Percentiles rank a stretch among this genome's conserved stretches.
These are phyloP conservation scores for Saksenaea vasiformis DNA, from an alignment of 371 early-diverging fungal species.

Conservation along the genomic window DNA sequence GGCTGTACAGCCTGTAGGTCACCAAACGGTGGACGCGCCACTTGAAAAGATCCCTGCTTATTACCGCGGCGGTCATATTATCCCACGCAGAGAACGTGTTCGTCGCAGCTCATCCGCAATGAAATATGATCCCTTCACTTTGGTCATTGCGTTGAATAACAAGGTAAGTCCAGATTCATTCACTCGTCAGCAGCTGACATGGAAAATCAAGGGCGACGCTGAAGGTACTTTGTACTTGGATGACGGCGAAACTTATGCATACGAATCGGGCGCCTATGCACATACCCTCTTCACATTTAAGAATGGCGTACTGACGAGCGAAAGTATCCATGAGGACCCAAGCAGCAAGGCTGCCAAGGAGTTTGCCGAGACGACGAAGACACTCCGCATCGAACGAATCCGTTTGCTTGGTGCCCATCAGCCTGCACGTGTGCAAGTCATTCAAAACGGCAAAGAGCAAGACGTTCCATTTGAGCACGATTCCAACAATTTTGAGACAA, in stretches of 20 bases:
- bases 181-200: neutral
- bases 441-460: conserved; percentile 6
- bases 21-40: conserved; percentile 61
- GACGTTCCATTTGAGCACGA: conserved; percentile 21
- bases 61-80: conserved; percentile 84
- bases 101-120: conserved; percentile 84
- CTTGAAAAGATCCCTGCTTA: conserved; percentile 81
- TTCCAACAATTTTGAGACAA: conserved; percentile 31
- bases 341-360: conserved; percentile 33
- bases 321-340: conserved; percentile 25
- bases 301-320: conserved; percentile 28
- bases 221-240: conserved; percentile 83
- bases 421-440: conserved; percentile 20
- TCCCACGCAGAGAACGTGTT: conserved; percentile 84
- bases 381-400: conserved; percentile 48
- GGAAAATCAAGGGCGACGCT: conserved; percentile 56
- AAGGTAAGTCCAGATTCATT: conserved; percentile 21
- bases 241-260: conserved; percentile 87
- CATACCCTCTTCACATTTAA: conserved; percentile 49
- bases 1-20: conserved; percentile 44
- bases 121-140: conserved; percentile 89
- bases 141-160: conserved; percentile 77
- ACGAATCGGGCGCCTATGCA: conserved; percentile 64
- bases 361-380: conserved; percentile 57
- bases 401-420: conserved; percentile 40